Percentiles rank a stretch among this genome's conserved stretches.
These are phyloP conservation scores for Leccinum variicolor DNA, from an alignment of 768 basidiomycete species.

Conservation along the genomic window DNA sequence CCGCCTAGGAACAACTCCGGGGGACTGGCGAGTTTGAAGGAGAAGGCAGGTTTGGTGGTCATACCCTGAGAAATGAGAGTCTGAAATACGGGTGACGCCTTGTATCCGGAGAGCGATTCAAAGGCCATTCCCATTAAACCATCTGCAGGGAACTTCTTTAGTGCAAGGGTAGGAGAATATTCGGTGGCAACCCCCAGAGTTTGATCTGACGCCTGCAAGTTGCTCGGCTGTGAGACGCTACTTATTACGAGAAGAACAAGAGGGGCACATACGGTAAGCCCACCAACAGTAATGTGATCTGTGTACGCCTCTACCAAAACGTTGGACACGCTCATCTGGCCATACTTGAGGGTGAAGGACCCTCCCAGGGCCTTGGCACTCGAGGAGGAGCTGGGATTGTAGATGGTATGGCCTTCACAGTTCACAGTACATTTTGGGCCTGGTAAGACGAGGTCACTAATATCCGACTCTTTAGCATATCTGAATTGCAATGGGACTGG, in stretches of 20 bases:
- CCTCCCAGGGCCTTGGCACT: not conserved
- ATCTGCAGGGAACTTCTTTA: too few relatives aligned
- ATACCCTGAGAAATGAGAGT: too few relatives aligned
- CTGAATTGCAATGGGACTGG: too few relatives aligned
- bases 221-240: not conserved
- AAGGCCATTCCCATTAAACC: too few relatives aligned
- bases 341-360: not conserved
- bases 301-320: slow-evolving; percentile 8
- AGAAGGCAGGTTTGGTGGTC: too few relatives aligned
- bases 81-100: too few relatives aligned
- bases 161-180: too few relatives aligned
- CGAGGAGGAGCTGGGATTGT: slow-evolving; percentile 22
- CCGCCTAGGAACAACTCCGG: too few relatives aligned
- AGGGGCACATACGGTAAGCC: slow-evolving; percentile 3
- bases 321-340: not conserved
- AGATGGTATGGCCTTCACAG: slow-evolving; percentile 31
- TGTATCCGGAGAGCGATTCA: too few relatives aligned
- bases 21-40: too few relatives aligned
- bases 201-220: slow-evolving; percentile 9
- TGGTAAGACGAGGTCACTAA: slow-evolving; percentile 28
- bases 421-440: slow-evolving; percentile 16
- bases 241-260: not conserved
- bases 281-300: slow-evolving; percentile 9
- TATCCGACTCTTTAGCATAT: not conserved
- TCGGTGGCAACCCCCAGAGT: slow-evolving; percentile 7